phyloP scores from a whole-genome alignment of 495 filamentous ascomycete species.

The Evernia prunastri region DNA sequence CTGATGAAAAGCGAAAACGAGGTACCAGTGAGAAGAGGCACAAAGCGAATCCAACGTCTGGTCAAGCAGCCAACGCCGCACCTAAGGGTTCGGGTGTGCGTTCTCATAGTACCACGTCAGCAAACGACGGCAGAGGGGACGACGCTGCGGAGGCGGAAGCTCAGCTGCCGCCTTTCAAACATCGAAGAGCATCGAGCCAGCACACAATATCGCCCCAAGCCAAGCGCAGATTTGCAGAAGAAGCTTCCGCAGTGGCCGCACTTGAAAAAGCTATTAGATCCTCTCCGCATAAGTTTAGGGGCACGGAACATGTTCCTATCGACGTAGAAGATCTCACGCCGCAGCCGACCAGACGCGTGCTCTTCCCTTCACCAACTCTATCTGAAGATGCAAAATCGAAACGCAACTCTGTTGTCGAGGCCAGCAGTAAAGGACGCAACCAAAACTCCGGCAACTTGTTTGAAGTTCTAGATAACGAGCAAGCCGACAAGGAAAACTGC shows the following conservation, averaged over 20 bases:
- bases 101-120: constrained; percentile 23
- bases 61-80: constrained; percentile 6
- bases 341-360: constrained; percentile 61
- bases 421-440: constrained; percentile 6
- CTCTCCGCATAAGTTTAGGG: constrained; percentile 58
- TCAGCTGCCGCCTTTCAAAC: constrained; percentile 25
- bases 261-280: constrained; percentile 61
- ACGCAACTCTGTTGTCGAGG: constrained; percentile 3
- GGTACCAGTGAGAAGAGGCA: constrained; percentile 27
- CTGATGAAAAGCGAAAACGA: constrained; percentile 41
- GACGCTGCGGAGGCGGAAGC: constrained; percentile 29
- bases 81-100: constrained; percentile 9
- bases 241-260: constrained; percentile 50
- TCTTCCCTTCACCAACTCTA: constrained; percentile 56
- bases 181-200: constrained; percentile 31
- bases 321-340: constrained; percentile 56
- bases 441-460: constrained; percentile 29
- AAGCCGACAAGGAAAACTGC: constrained; percentile 46
- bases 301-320: constrained; percentile 60
- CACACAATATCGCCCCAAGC: constrained; percentile 25
- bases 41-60: constrained; percentile 11
- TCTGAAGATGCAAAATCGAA: constrained; percentile 21
- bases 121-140: constrained; percentile 25
- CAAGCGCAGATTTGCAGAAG: constrained; percentile 33
- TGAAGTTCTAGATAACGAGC: constrained; percentile 34